Evolutionary conservation across 2,329 filamentous ascomycete genomes (phyloP).

Genomic region (Bipolaris gigantea): DNA sequence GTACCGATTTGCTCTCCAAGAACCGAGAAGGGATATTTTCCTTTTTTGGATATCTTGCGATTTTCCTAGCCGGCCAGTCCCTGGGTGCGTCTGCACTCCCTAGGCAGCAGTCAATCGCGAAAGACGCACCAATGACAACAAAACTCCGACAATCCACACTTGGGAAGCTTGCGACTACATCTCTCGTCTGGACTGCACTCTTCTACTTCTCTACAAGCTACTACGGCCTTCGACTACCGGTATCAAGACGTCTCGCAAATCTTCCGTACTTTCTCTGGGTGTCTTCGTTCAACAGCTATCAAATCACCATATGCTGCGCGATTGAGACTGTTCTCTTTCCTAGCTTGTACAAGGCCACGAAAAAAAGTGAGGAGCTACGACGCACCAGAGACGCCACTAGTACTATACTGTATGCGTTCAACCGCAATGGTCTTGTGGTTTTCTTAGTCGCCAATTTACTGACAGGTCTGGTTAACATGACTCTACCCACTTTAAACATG

Average conservation of each 20-base stretch:
- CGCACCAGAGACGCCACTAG: conserved; percentile 73
- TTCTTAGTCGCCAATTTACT: conserved; percentile 88
- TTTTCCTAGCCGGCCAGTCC: conserved; percentile 88
- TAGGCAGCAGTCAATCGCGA: conserved; percentile 48
- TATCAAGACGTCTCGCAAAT: conserved; percentile 89
- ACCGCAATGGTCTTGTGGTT: conserved; percentile 81
- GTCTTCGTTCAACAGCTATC: conserved; percentile 83
- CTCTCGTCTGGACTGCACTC: conserved; percentile 67
- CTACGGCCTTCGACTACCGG: conserved; percentile 65
- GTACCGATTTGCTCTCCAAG: conserved; percentile 77
- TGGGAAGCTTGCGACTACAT: conserved; percentile 65
- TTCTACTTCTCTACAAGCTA: conserved; percentile 72
- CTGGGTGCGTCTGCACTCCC: conserved; percentile 80
- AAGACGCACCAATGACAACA: conserved; percentile 48
- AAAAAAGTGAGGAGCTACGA: conserved; percentile 61
- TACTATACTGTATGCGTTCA: conserved; percentile 77
- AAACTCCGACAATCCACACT: conserved; percentile 61
- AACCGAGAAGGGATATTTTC: conserved; percentile 97
- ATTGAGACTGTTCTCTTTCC: conserved; percentile 82
- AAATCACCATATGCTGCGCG: conserved; percentile 75
- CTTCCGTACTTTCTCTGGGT: conserved; percentile 94
- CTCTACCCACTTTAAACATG: conserved; percentile 77
- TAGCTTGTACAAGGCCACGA: conserved; percentile 62
- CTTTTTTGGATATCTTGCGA: conserved; percentile 89
- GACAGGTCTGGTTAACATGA: conserved; percentile 88